Evolutionary conservation across 306 rosid species (phyloP), one percentile per base, ranked within the genome.

Genomic region (Elaeagnus macrophylla): DNA sequence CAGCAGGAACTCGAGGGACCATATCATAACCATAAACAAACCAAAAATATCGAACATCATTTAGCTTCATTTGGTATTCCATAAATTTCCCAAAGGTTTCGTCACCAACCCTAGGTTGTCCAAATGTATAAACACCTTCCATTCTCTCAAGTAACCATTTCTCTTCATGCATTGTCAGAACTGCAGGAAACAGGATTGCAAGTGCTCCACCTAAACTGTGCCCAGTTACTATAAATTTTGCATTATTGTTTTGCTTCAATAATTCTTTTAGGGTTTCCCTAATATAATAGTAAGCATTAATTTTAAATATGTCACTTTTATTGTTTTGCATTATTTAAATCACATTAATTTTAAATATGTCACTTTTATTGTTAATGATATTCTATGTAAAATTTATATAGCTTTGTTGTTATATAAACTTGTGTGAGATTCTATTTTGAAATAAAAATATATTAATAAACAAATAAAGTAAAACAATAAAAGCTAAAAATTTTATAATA

Each of bases 101-200:
- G 41, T 88, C 75, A 51, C 96, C 94, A 15, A 88, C 83, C 46
- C 94, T 77, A 2, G 96, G 96, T 56, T 88, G 94, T 32, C 96
- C 94, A 67, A 76, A 88, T 0, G 94, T 88, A 68, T 81, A 81
- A 36, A 84, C 72, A 56, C 90, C 94, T 42, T 79, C 71, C 43
- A 84, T 44, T 56, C 89, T 75, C 51, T 84, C 77, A 38, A 88
- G 50, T 46, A 88, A 51, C 54, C 56, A 67, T 14, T 42, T 38
- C 39, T 88, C 96, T 3, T 60, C 53, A 44, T 88, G 94, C 42
- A 84, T 43, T 12, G 75, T 54, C 67, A 81, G 17, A 19, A 85
- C 58, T 0, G 82, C 66, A 0, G 77, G 75, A 53, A 72, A 81
- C 2, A 85, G 43, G 15, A 82, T 77, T 9, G 89, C 83, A 0